Evolutionary conservation across 805 yeast species (phyloP).

Genomic region (Starmerella bombi): DNA sequence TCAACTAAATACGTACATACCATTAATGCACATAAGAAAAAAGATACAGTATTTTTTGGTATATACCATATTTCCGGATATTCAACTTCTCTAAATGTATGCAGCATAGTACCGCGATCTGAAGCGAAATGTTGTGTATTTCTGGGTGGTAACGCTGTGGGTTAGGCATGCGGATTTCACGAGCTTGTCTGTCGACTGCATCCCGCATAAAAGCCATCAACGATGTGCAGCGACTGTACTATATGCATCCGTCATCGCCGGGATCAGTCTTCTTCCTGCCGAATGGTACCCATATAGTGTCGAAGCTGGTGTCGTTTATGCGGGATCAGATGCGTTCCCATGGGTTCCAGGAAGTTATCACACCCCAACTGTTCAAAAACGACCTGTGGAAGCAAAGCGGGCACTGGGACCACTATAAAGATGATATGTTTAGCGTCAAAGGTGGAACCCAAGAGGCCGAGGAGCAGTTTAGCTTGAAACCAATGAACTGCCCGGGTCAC

Average conservation of each 20-base stretch:
- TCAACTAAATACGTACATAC: too few species aligned
- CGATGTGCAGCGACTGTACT: slow-evolving; percentile 57
- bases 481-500: slow-evolving; percentile 66
- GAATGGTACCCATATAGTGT: slow-evolving; percentile 78
- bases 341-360: slow-evolving; percentile 83
- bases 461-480: slow-evolving; percentile 64
- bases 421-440: slow-evolving; percentile 83
- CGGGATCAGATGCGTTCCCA: slow-evolving; percentile 64
- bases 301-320: slow-evolving; percentile 69
- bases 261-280: slow-evolving; percentile 89
- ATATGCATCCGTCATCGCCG: slow-evolving; percentile 71
- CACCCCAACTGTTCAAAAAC: slow-evolving; percentile 77
- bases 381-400: slow-evolving; percentile 84
- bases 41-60: too few species aligned
- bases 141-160: too few species aligned
- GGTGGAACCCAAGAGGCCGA: slow-evolving; percentile 24
- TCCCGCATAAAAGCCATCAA: slow-evolving; percentile 33
- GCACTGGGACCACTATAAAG: slow-evolving; percentile 89
- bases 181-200: slow-evolving; percentile 14
- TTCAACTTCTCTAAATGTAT: too few species aligned
- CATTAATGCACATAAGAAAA: too few species aligned
- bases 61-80: too few species aligned
- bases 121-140: too few species aligned
- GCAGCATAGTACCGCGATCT: too few species aligned
- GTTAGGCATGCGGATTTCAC: slow-evolving; percentile 10